Evolutionary conservation across 1,284 basidiomycete species (phyloP), one percentile per base, ranked within the genome.

Genomic region (Leccinum subspadiceum): DNA sequence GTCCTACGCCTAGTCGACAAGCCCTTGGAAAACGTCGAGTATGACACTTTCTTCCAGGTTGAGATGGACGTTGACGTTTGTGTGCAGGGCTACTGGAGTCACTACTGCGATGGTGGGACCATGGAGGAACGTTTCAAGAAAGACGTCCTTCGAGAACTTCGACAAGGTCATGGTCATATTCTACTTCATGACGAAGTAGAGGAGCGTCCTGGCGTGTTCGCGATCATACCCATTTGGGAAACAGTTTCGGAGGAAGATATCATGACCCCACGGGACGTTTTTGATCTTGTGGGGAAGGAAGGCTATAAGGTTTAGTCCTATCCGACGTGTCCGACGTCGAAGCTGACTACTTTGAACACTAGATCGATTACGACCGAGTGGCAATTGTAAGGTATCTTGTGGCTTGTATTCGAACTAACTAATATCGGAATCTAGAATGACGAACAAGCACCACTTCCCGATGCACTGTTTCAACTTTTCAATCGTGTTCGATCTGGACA

Each of bases 131-230:
- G 81, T 62, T 86, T 99, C 70, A 98, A 99, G 78, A 82, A 84
- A 51, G 97, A 99, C 69, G 86, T 99, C 13, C 77, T 98, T 20
- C 79, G 83, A 2, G 97, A 99, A 75, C 81, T 96, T 29, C 79
- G 81, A 52, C 76, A 80, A 56, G 84, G 88, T n/a, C 77, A 84
- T 29, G 95, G 96, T 2, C 86, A 93, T 31, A 86, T 99, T 39
- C 78, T 99, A 4, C 81, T 96, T 1, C 97, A 99, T 66, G 97
- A 99, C 70, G 97, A 99, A 76, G 85, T 96, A 5, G 95, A 98
- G 74, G 94, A 95, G 62, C 84, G 92, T 31, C 92, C 94, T 1
- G 96, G 96, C 1, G 83, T 87, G 2, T 99, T 96, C 76, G 85
- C 87, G 22, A 90, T 96, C 66, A 87, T 94, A 52, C 92, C 93